These are phyloP conservation scores for Skeletonema menzelii DNA, from an alignment of 108 stramenopile species.

Conservation along the genomic window DNA sequence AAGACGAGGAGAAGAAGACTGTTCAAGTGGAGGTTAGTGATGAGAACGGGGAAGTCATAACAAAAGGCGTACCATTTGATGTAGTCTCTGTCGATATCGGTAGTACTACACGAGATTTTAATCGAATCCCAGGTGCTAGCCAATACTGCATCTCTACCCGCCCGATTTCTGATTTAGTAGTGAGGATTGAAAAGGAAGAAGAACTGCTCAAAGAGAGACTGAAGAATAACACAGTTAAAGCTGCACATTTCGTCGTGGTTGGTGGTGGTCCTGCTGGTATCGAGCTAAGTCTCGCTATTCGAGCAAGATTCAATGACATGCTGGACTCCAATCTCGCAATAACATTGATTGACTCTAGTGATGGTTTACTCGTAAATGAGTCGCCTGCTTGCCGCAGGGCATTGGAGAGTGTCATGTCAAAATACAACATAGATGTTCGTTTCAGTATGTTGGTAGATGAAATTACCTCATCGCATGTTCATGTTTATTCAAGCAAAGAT, in stretches of 20 bases:
- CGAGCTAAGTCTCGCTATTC: conserved; percentile 88
- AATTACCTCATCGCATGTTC: conserved; percentile 41
- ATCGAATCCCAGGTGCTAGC: conserved; percentile 57
- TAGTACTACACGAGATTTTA: conserved; percentile 70
- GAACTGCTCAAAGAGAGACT: conserved; percentile 29
- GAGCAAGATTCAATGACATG: conserved; percentile 59
- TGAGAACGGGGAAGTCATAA: not conserved
- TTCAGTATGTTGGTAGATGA: conserved; percentile 51
- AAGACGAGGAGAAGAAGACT: conserved; percentile 26
- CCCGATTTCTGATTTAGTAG: conserved; percentile 80
- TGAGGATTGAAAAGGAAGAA: conserved; percentile 51
- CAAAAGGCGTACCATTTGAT: conserved; percentile 60
- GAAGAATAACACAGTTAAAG: not conserved
- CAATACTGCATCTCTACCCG: conserved; percentile 78
- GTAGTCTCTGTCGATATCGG: conserved; percentile 83
- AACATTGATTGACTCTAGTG: conserved; percentile 67
- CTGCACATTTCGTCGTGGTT: conserved; percentile 76
- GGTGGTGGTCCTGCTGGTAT: conserved; percentile 97
- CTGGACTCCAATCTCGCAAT: conserved; percentile 44
- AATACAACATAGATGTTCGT: conserved; percentile 57
- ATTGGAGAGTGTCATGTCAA: conserved; percentile 44
- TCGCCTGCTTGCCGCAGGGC: conserved; percentile 53
- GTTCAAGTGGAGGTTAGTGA: conserved; percentile 33
- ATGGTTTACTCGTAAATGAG: conserved; percentile 60
- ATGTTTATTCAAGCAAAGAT: conserved; percentile 43